Evolutionary conservation across 192 early-diverging fungal species (phyloP).

Genomic region (Coemansia sp.): DNA sequence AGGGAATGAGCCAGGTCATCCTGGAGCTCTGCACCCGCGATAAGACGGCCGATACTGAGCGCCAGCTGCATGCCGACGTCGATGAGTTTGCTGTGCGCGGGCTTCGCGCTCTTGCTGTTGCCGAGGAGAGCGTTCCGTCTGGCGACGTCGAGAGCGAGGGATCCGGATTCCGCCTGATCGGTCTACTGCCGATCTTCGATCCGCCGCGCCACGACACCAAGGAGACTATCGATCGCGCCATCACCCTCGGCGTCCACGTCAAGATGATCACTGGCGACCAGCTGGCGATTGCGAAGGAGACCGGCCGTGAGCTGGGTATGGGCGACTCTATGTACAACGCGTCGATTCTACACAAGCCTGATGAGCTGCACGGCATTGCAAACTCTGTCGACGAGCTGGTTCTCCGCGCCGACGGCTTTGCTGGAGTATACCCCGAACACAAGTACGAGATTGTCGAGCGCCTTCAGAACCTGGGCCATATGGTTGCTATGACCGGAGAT

Average conservation of each 20-base stretch:
- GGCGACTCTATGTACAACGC: slow-evolving; percentile 75
- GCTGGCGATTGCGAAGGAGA: slow-evolving; percentile 86
- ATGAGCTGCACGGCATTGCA: slow-evolving; percentile 60
- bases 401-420: slow-evolving; percentile 68
- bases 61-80: slow-evolving; percentile 67
- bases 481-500: slow-evolving; percentile 76
- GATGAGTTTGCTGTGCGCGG: slow-evolving; percentile 70
- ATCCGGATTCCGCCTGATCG: slow-evolving; percentile 69
- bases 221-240: slow-evolving; percentile 77
- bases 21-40: slow-evolving; percentile 72
- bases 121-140: slow-evolving; percentile 66
- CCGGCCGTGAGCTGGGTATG: slow-evolving; percentile 67
- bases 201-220: slow-evolving; percentile 79
- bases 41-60: slow-evolving; percentile 65
- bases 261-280: slow-evolving; percentile 98
- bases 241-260: slow-evolving; percentile 77
- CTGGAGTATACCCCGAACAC: slow-evolving; percentile 69
- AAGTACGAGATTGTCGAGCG: slow-evolving; percentile 74
- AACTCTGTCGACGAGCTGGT: slow-evolving; percentile 64
- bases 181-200: slow-evolving; percentile 76
- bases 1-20: slow-evolving; percentile 77
- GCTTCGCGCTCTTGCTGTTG: slow-evolving; percentile 76
- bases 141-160: slow-evolving; percentile 63
- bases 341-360: slow-evolving; percentile 65
- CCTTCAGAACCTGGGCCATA: slow-evolving; percentile 68